Percentiles rank a stretch among this genome's conserved stretches.
phyloP scores from a whole-genome alignment of 352 stramenopile genomes.

The Phytopythium delawarense region DNA sequence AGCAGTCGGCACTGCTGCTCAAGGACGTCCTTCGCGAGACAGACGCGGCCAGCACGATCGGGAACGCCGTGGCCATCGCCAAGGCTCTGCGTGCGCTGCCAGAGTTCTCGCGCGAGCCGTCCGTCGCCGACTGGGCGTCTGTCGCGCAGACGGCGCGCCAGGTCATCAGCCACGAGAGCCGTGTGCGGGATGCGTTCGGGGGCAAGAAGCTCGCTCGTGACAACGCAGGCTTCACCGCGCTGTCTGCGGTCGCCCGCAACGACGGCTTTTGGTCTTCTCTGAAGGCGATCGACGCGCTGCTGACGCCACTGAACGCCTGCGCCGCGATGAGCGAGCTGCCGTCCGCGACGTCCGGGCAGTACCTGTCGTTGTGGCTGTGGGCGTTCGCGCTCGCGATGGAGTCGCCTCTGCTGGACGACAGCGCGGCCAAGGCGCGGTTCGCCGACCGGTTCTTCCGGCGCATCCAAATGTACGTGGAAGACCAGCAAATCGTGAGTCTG shows the following conservation, averaged over 20 bases:
- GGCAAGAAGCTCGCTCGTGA: slow-evolving; percentile 8
- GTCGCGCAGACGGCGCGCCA: slow-evolving; percentile 21
- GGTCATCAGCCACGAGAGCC: slow-evolving; percentile 12
- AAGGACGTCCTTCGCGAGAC: slow-evolving; percentile 1
- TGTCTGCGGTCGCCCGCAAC: slow-evolving; percentile 15
- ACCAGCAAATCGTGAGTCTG: slow-evolving; percentile 29
- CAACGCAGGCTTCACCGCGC: slow-evolving; percentile 7
- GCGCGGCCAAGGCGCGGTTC: slow-evolving; percentile 10
- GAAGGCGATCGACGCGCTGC: slow-evolving; percentile 16
- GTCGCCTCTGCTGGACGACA: slow-evolving; percentile 24
- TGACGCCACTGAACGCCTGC: slow-evolving; percentile 24
- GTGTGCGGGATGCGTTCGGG: slow-evolving; percentile 17
- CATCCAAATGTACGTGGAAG: slow-evolving; percentile 28
- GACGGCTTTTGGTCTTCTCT: slow-evolving; percentile 21
- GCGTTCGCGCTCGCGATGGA: slow-evolving; percentile 20
- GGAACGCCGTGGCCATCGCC: neutral
- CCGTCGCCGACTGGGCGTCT: neutral
- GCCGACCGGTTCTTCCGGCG: slow-evolving; percentile 20
- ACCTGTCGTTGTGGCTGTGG: slow-evolving; percentile 32
- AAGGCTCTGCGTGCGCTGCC: neutral
- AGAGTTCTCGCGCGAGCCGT: neutral
- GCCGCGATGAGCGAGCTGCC: slow-evolving; percentile 24
- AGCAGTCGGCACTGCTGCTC: slow-evolving; percentile 28
- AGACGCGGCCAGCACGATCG: neutral
- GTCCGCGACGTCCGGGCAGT: slow-evolving; percentile 24